Evolutionary conservation across 257 asterid species (phyloP).

Genomic region (Plantago ovata): DNA sequence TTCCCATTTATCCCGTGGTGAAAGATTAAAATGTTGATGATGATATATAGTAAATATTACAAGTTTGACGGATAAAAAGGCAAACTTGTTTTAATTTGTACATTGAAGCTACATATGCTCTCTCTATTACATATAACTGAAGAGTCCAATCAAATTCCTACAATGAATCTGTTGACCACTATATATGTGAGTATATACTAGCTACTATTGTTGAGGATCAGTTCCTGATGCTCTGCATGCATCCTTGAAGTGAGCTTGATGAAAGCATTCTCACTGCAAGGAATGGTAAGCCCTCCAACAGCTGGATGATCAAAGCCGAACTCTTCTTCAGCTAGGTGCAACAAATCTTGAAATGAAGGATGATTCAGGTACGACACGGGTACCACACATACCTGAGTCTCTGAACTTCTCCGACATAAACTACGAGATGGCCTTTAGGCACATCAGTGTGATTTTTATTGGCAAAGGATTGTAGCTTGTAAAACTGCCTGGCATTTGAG

Average conservation of each 20-base stretch:
- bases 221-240: slow-evolving; percentile 16
- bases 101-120: no score
- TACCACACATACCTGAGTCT: slow-evolving; percentile 34
- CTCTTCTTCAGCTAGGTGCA: slow-evolving; percentile 27
- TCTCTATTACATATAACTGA: slow-evolving; percentile 3
- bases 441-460: slow-evolving; percentile 28
- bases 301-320: slow-evolving; percentile 33
- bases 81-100: no score
- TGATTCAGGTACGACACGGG: slow-evolving; percentile 31
- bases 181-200: no score
- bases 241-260: slow-evolving; percentile 10
- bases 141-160: no score
- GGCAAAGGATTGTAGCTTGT: slow-evolving; percentile 37
- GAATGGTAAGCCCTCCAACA: slow-evolving; percentile 30
- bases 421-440: slow-evolving; percentile 44
- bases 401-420: slow-evolving; percentile 35
- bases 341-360: slow-evolving; percentile 34
- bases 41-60: no score
- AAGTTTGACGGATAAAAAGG: no score
- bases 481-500: slow-evolving; percentile 34
- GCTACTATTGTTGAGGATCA: slow-evolving; percentile 13
- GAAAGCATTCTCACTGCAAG: slow-evolving; percentile 21
- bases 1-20: no score
- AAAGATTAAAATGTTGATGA: no score
- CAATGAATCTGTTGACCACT: no score